phyloP scores from a whole-genome alignment of 139 green algal species.

The Chlamydomonas applanata region DNA sequence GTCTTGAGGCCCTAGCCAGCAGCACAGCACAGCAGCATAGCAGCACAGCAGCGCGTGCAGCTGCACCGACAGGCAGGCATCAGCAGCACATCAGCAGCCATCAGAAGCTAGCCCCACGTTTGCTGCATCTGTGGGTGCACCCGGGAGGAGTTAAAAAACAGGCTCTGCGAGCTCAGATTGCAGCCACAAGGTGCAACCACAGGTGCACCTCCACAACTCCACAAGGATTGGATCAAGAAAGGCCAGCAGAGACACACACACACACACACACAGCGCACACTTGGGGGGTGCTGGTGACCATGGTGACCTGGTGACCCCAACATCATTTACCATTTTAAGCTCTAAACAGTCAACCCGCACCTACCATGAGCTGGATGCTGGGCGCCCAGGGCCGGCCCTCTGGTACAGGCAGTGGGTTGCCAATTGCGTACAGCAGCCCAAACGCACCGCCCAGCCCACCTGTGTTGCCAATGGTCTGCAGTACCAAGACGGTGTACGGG shows the following conservation, averaged over 20 bases:
- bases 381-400: slow-evolving; percentile 42
- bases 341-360: too few species aligned
- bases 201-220: neutral
- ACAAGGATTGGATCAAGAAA: neutral
- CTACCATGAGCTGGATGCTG: slow-evolving; percentile 8
- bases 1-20: too few species aligned
- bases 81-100: neutral
- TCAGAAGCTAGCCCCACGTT: neutral
- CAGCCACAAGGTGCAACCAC: neutral
- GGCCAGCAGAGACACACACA: neutral
- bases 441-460: slow-evolving; percentile 59
- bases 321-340: too few species aligned
- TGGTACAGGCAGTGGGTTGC: slow-evolving; percentile 44
- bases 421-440: slow-evolving; percentile 55
- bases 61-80: too few species aligned
- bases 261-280: neutral
- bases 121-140: neutral
- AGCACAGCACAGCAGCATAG: too few species aligned
- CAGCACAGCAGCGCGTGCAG: too few species aligned
- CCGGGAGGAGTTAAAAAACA: neutral
- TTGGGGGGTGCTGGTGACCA: neutral
- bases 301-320: too few species aligned
- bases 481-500: too few species aligned
- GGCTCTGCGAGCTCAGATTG: neutral
- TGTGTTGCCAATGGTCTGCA: slow-evolving; percentile 40